A percentile compares a stretch with the other conserved stretches of the same genome.
Evolutionary conservation across 2,329 filamentous ascomycete genomes (phyloP).

Genomic region (Colletotrichum ledebouriae): DNA sequence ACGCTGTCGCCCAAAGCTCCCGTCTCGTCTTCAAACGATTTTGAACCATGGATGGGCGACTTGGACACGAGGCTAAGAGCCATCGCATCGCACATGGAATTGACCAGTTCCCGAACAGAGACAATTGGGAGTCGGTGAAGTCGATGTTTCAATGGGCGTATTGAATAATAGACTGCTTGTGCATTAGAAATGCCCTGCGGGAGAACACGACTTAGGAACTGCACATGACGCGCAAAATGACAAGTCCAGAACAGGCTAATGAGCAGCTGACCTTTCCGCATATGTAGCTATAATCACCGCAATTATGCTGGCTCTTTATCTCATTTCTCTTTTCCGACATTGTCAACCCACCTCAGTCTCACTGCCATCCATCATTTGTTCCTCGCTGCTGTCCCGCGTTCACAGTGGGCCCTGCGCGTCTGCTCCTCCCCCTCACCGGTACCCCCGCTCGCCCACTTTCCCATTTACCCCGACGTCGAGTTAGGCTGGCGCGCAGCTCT

Average conservation of each 20-base stretch:
- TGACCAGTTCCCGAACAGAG: no score
- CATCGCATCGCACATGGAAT: no score
- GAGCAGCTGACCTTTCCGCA: constrained; percentile 1
- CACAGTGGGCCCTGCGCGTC: constrained; percentile 7
- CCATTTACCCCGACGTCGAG: constrained; percentile 27
- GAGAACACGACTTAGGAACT: neutral
- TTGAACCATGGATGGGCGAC: neutral
- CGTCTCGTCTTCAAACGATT: constrained; percentile 5
- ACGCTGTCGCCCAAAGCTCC: neutral
- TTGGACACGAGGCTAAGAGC: no score
- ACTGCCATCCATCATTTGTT: neutral
- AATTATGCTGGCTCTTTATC: constrained; percentile 16
- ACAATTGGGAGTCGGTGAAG: no score
- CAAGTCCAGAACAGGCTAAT: constrained; percentile 13
- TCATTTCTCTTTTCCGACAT: neutral
- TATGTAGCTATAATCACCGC: constrained; percentile 25
- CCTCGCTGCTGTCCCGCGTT: constrained; percentile 10
- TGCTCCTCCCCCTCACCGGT: constrained; percentile 20
- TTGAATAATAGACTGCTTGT: neutral
- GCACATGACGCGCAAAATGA: neutral
- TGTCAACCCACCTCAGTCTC: neutral
- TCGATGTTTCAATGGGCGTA: neutral
- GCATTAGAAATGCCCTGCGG: neutral
- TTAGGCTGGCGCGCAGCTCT: constrained; percentile 17
- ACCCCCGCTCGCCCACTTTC: constrained; percentile 2